Conservation (phyloP, 2,329 filamentous ascomycete species). For the Aspergillus awamori region DNA sequence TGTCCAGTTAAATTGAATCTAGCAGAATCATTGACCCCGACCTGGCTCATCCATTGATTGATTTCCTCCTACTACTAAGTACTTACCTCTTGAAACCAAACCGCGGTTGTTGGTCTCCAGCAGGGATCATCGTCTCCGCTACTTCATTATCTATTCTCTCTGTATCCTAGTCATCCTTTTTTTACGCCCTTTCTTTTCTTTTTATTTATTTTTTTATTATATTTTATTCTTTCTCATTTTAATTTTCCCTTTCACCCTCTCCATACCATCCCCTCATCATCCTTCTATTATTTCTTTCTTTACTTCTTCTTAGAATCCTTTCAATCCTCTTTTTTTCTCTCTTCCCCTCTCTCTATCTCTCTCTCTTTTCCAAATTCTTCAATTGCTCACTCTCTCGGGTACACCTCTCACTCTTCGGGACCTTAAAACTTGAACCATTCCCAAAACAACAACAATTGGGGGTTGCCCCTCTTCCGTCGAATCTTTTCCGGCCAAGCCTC, state of each 20-base stretch:
- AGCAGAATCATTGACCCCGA: not conserved
- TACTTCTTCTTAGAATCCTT: not conserved
- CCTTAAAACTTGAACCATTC: not conserved
- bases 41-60: slow-evolving; percentile 1
- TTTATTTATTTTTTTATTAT: slow-evolving; percentile 10
- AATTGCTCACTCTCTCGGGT: not conserved
- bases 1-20: not conserved
- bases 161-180: slow-evolving; percentile 6
- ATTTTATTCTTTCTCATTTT: not conserved
- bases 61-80: not conserved
- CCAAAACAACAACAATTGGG: slow-evolving; percentile 1
- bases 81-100: slow-evolving; percentile 12
- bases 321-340: not conserved
- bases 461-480: slow-evolving; percentile 23
- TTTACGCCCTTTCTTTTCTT: not conserved
- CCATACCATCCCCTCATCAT: slow-evolving; percentile 9
- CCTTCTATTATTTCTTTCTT: not conserved
- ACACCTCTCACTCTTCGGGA: not conserved
- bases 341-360: not conserved
- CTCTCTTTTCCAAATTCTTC: not conserved
- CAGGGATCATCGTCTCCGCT: slow-evolving; percentile 22
- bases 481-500: slow-evolving; percentile 36
- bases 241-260: slow-evolving; percentile 1
- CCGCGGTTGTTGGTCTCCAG: slow-evolving; percentile 18
- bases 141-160: slow-evolving; percentile 13